Evolutionary conservation across 805 yeast species (phyloP).

Genomic region (Pichia sporocuriosa): DNA sequence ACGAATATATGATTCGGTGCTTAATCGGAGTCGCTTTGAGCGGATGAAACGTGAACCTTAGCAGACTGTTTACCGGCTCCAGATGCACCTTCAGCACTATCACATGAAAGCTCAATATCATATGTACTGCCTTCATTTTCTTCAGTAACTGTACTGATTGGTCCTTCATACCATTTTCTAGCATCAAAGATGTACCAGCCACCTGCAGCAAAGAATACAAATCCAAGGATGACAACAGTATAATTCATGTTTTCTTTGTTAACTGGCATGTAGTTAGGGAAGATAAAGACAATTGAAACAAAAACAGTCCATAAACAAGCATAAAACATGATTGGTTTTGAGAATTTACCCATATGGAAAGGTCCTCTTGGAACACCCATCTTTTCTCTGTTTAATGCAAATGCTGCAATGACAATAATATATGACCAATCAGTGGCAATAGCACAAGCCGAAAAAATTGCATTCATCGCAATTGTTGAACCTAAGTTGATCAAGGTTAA

Average conservation of each 20-base stretch:
- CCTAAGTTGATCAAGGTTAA: constrained; percentile 39
- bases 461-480: constrained; percentile 42
- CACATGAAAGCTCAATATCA: neutral
- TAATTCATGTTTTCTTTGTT: constrained; percentile 44
- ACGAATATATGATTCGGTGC: neutral
- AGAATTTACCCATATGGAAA: constrained; percentile 37
- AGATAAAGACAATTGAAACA: constrained; percentile 41
- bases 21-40: neutral
- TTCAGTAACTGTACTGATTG: constrained; percentile 31
- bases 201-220: constrained; percentile 31
- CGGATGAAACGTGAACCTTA: neutral
- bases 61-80: too few relatives aligned
- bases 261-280: constrained; percentile 45
- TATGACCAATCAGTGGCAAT: constrained; percentile 44
- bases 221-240: constrained; percentile 43
- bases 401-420: constrained; percentile 37
- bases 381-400: constrained; percentile 37
- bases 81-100: neutral
- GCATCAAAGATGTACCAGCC: constrained; percentile 45
- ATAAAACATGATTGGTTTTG: constrained; percentile 34
- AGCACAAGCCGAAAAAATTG: constrained; percentile 46
- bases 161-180: constrained; percentile 50
- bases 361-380: constrained; percentile 41
- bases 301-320: constrained; percentile 30
- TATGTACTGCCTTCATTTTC: neutral